A percentile compares a stretch with the other conserved stretches of the same genome.
These are phyloP conservation scores for Pestalotiopsis sp. DNA, from an alignment of 2,329 filamentous ascomycete species.

Conservation along the genomic window DNA sequence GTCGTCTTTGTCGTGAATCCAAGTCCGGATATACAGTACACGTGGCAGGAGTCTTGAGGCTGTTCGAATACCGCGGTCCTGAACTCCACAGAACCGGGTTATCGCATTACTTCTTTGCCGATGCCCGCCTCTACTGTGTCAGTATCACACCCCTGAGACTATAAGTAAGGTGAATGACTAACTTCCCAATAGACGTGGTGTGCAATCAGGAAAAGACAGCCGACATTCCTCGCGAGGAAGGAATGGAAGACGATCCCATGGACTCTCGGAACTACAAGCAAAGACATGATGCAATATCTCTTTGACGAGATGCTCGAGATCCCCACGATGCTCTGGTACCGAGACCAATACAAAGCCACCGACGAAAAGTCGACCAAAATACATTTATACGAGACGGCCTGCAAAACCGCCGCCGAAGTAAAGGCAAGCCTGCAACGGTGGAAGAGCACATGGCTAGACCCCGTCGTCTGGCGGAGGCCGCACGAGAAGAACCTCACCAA, in stretches of 20 bases:
- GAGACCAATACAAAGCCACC: not conserved
- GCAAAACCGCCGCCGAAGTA: not conserved
- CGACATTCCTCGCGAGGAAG: not conserved
- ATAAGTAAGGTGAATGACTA: not conserved
- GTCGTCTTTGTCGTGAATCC: not conserved
- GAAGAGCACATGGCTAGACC: not conserved
- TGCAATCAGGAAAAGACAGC: not conserved
- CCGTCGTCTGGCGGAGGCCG: not conserved
- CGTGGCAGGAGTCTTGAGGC: not conserved
- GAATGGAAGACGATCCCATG: not conserved
- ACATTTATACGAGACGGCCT: not conserved
- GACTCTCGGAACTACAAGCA: not conserved
- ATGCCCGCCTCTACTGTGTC: not conserved
- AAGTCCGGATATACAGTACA: not conserved
- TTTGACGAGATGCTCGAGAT: conserved; percentile 1
- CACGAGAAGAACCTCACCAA: not conserved
- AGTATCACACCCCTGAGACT: not conserved
- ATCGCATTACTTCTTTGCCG: not conserved
- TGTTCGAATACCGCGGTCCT: not conserved
- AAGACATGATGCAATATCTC: not conserved
- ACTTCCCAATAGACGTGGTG: not conserved
- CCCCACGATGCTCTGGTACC: not conserved
- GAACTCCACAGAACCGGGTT: not conserved
- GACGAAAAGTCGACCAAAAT: not conserved
- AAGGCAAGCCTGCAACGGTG: not conserved